Percentiles rank a stretch among this genome's conserved stretches.
Evolutionary conservation across 2,329 filamentous ascomycete species (phyloP).

Genomic region (Sclerotinia nivalis): DNA sequence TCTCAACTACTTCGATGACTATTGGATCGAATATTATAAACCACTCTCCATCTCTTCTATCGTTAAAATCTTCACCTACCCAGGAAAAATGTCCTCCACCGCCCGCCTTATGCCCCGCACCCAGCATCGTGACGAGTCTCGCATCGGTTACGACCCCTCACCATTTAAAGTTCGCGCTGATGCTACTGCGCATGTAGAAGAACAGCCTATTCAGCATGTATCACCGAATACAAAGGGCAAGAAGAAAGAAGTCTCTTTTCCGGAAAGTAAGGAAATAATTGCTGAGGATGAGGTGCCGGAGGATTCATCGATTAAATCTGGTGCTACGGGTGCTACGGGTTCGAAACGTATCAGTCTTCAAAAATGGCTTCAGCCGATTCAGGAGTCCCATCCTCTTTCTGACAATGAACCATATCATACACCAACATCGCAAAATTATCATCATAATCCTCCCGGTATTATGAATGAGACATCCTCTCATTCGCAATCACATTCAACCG

Average conservation of each 20-base stretch:
- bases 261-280: constrained; percentile 44
- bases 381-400: constrained; percentile 38
- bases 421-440: background rate
- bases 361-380: constrained; percentile 58
- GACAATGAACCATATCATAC: background rate
- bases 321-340: constrained; percentile 44
- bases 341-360: constrained; percentile 56
- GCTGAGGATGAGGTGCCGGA: constrained; percentile 46
- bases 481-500: constrained; percentile 20
- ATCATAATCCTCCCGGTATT: constrained; percentile 49
- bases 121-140: constrained; percentile 65
- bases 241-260: constrained; percentile 71
- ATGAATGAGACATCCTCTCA: constrained; percentile 50
- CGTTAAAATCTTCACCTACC: constrained; percentile 84
- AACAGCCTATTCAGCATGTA: constrained; percentile 46
- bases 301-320: constrained; percentile 45
- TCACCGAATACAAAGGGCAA: constrained; percentile 25
- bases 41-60: constrained; percentile 86
- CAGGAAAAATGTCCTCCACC: constrained; percentile 78
- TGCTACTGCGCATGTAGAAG: constrained; percentile 57
- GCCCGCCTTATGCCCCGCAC: constrained; percentile 79
- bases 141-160: constrained; percentile 68
- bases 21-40: constrained; percentile 96
- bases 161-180: constrained; percentile 81
- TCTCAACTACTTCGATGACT: constrained; percentile 74